A percentile compares a stretch with the other conserved stretches of the same genome.
Evolutionary conservation across 164 flowering plant species (phyloP).

Genomic region (Berberis vulgaris): DNA sequence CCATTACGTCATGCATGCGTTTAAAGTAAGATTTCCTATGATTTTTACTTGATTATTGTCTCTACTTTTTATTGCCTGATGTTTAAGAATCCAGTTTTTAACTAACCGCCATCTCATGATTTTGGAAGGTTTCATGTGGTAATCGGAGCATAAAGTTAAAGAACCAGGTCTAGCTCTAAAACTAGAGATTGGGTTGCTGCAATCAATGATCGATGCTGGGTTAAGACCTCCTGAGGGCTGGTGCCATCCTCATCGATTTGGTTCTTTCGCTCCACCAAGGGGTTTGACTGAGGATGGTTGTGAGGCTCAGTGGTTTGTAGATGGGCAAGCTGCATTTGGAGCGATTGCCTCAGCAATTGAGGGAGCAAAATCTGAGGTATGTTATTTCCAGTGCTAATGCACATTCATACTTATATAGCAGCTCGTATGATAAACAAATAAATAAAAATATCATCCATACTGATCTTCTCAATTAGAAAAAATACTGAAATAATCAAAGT

Average conservation of each 20-base stretch:
- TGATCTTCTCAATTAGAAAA: background rate
- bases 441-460: no score
- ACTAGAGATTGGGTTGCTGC: slow-evolving; percentile 94
- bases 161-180: slow-evolving; percentile 54
- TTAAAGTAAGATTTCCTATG: slow-evolving; percentile 40
- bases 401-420: no score
- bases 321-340: slow-evolving; percentile 92
- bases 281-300: slow-evolving; percentile 94
- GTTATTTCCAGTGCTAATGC: slow-evolving; percentile 7
- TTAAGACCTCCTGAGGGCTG: slow-evolving; percentile 96
- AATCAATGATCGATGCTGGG: slow-evolving; percentile 93
- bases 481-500: slow-evolving; percentile 10
- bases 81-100: no score
- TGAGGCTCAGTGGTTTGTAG: slow-evolving; percentile 94
- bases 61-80: no score
- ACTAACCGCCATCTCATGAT: background rate
- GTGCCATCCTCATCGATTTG: slow-evolving; percentile 99
- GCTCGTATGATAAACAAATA: no score
- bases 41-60: no score
- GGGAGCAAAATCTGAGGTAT: slow-evolving; percentile 95
- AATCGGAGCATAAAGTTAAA: slow-evolving; percentile 58
- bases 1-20: slow-evolving; percentile 88
- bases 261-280: slow-evolving; percentile 97
- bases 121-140: slow-evolving; percentile 76
- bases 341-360: slow-evolving; percentile 88